These are phyloP conservation scores for Arthrobotrys megalospora DNA, from an alignment of 2,329 filamentous ascomycete genomes.

Conservation along the genomic window DNA sequence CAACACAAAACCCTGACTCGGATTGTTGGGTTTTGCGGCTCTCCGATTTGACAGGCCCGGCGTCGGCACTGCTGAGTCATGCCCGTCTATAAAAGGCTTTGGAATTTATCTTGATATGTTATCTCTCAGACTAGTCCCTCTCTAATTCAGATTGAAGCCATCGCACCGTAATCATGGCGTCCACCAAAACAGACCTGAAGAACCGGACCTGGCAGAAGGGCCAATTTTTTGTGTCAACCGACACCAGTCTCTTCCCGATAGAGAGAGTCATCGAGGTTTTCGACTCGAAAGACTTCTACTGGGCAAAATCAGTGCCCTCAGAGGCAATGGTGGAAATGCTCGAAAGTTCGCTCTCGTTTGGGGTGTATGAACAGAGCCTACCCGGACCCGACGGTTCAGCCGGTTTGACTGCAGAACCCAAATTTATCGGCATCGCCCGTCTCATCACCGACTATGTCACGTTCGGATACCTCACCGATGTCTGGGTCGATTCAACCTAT, in stretches of 20 bases:
- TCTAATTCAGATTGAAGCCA: background rate
- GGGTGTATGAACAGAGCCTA: constrained; percentile 65
- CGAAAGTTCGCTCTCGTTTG: constrained; percentile 66
- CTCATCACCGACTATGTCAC: constrained; percentile 71
- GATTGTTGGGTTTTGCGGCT: constrained; percentile 1
- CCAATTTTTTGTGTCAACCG: constrained; percentile 67
- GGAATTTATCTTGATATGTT: too few relatives aligned
- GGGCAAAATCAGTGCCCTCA: constrained; percentile 65
- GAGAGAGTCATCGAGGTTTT: constrained; percentile 66
- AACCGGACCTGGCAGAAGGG: constrained; percentile 57
- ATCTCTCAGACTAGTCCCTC: background rate
- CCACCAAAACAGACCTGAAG: constrained; percentile 28
- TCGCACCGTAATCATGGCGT: constrained; percentile 1
- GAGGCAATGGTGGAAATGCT: constrained; percentile 65
- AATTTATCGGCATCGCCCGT: constrained; percentile 69
- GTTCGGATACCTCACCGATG: constrained; percentile 71
- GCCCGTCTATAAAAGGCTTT: background rate
- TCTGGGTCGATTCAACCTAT: constrained; percentile 69
- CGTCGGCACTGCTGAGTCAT: background rate
- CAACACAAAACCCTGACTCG: background rate
- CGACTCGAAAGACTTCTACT: constrained; percentile 66
- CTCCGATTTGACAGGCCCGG: too few relatives aligned
- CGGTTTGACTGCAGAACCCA: constrained; percentile 61
- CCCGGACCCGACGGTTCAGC: constrained; percentile 61
- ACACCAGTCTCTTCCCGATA: constrained; percentile 65